Percentiles rank a stretch among this genome's conserved stretches.
Conservation (phyloP, 352 stramenopile species). For the Paralagenidium karlingii region DNA sequence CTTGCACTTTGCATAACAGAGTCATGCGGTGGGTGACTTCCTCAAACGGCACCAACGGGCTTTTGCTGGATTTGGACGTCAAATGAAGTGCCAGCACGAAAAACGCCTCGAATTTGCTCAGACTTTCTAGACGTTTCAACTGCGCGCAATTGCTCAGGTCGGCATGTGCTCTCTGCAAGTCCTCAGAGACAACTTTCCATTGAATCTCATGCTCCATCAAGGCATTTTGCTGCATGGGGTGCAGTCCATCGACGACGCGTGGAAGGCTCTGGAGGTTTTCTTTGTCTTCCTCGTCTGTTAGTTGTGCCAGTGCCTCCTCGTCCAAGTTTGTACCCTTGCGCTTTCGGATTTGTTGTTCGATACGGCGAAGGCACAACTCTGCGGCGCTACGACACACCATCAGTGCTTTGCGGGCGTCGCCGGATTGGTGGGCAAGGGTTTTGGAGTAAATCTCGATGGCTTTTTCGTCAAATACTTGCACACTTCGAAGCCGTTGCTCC, state of each 20-base stretch:
- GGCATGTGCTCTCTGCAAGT: conserved; percentile 37
- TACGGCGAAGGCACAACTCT: conserved; percentile 33
- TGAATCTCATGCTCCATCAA: too few species aligned
- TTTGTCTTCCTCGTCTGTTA: too few species aligned
- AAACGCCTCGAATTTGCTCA: conserved; percentile 61
- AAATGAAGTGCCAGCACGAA: conserved; percentile 53
- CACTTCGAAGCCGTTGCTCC: conserved; percentile 30
- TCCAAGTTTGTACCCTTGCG: conserved; percentile 3
- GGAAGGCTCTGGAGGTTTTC: too few species aligned
- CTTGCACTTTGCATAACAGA: conserved; percentile 57
- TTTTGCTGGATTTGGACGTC: conserved; percentile 30
- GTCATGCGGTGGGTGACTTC: conserved; percentile 44
- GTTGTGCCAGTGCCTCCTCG: not conserved
- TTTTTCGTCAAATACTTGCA: conserved; percentile 46
- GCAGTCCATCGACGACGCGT: too few species aligned
- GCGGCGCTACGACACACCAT: conserved; percentile 52
- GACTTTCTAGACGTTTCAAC: conserved; percentile 31
- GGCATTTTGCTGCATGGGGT: too few species aligned
- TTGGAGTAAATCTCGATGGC: conserved; percentile 56
- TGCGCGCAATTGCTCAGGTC: conserved; percentile 39
- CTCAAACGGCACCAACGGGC: conserved; percentile 33
- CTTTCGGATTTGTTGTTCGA: not conserved
- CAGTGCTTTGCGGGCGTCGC: conserved; percentile 48
- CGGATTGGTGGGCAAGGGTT: conserved; percentile 47
- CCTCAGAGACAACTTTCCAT: conserved; percentile 20